phyloP scores from a whole-genome alignment of 225 moss, liverwort and hornwort genomes.

The Neckera pumila region DNA sequence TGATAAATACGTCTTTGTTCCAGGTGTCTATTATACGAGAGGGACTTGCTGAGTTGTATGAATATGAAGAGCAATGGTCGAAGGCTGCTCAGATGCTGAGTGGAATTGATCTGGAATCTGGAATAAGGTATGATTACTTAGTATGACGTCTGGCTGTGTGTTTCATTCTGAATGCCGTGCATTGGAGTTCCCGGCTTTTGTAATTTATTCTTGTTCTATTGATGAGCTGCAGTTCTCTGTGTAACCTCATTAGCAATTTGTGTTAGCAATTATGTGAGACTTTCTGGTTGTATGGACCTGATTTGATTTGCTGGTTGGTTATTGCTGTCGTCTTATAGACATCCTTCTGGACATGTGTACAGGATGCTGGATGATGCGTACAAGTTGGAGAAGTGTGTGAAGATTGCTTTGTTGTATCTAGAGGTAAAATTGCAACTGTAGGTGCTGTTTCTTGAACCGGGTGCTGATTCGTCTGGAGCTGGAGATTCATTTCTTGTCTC shows the following conservation, averaged over 20 bases:
- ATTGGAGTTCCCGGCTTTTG: neutral
- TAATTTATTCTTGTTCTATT: neutral
- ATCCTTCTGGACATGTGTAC: neutral
- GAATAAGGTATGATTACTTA: constrained; percentile 50
- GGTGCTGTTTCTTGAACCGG: neutral
- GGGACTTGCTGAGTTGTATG: constrained; percentile 87
- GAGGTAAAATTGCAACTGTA: constrained; percentile 43
- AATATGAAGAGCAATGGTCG: constrained; percentile 96
- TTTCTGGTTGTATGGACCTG: neutral
- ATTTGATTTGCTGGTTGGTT: neutral
- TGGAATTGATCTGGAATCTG: constrained; percentile 95
- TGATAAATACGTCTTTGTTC: neutral
- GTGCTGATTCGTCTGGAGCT: neutral
- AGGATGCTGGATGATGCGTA: constrained; percentile 96
- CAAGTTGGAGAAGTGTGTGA: constrained; percentile 97
- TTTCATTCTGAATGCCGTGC: neutral
- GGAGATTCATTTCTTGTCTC: neutral
- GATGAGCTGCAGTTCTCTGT: neutral
- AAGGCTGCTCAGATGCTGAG: constrained; percentile 99
- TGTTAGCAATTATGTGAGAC: neutral
- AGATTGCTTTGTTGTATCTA: constrained; percentile 88
- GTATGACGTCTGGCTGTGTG: neutral
- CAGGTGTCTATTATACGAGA: constrained; percentile 97
- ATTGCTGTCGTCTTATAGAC: neutral
- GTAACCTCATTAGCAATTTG: neutral